Conservation (phyloP, 345 rosid genomes). For the Eutrema japonicum region DNA sequence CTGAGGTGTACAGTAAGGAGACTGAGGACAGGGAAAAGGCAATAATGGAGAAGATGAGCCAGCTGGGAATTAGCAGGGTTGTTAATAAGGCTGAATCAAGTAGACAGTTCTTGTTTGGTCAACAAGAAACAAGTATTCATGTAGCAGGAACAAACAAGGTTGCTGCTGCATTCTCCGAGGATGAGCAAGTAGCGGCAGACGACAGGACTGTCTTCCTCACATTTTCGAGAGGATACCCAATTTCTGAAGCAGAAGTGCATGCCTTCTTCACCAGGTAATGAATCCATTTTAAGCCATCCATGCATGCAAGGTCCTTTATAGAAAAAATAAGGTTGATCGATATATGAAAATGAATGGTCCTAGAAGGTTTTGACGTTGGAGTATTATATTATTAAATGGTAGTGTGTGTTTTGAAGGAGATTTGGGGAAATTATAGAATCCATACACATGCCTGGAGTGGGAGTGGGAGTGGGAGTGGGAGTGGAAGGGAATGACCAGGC, state of each 20-base stretch:
- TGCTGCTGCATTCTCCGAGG: slow-evolving; percentile 1
- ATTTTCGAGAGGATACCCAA: slow-evolving; percentile 75
- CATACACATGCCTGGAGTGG: slow-evolving; percentile 44
- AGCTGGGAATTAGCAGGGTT: background rate
- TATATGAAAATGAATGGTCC: background rate
- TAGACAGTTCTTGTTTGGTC: slow-evolving; percentile 13
- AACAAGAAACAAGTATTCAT: background rate
- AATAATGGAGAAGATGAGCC: slow-evolving; percentile 12
- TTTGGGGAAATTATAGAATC: slow-evolving; percentile 59
- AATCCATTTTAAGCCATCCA: background rate
- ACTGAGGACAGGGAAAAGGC: background rate
- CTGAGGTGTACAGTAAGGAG: background rate
- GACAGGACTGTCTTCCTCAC: slow-evolving; percentile 74
- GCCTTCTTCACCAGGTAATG: slow-evolving; percentile 59
- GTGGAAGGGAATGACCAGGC: slow-evolving; percentile 52
- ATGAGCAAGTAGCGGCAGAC: slow-evolving; percentile 27
- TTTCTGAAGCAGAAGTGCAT: slow-evolving; percentile 57
- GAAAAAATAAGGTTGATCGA: background rate
- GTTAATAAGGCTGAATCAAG: slow-evolving; percentile 8
- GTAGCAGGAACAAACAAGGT: background rate
- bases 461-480: slow-evolving; percentile 52
- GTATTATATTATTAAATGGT: background rate
- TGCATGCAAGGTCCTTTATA: slow-evolving; percentile 3
- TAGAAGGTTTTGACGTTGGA: background rate
- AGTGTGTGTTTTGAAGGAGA: slow-evolving; percentile 46